These are phyloP conservation scores for Kurtzmaniella cleridarum DNA, from an alignment of 805 yeast species.

Conservation along the genomic window DNA sequence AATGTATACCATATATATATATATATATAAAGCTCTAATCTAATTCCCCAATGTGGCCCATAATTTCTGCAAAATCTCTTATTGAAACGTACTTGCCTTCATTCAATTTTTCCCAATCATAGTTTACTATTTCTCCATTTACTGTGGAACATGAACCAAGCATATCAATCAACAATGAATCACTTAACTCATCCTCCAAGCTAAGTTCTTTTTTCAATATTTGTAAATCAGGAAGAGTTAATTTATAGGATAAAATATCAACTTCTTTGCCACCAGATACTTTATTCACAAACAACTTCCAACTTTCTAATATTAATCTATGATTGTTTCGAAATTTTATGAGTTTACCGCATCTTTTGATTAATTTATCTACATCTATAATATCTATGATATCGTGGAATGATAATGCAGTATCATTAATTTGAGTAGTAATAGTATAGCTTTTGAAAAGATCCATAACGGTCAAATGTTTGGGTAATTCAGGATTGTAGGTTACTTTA, in stretches of 20 bases:
- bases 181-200: slow-evolving; percentile 26
- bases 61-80: slow-evolving; percentile 38
- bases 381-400: slow-evolving; percentile 27
- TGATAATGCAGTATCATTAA: slow-evolving; percentile 3
- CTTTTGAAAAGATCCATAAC: slow-evolving; percentile 21
- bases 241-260: slow-evolving; percentile 10
- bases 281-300: slow-evolving; percentile 25
- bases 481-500: slow-evolving; percentile 7
- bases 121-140: slow-evolving; percentile 24
- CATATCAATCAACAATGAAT: slow-evolving; percentile 37
- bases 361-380: slow-evolving; percentile 36
- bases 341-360: slow-evolving; percentile 20
- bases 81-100: slow-evolving; percentile 24
- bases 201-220: slow-evolving; percentile 22
- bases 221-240: slow-evolving; percentile 25
- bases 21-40: slow-evolving; percentile 16
- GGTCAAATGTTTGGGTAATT: slow-evolving; percentile 18
- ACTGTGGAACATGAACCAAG: slow-evolving; percentile 27
- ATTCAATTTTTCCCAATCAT: slow-evolving; percentile 19
- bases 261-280: neutral
- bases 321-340: slow-evolving; percentile 29
- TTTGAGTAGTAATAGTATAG: slow-evolving; percentile 21
- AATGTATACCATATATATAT: no score
- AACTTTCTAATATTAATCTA: slow-evolving; percentile 21
- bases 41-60: slow-evolving; percentile 35